Evolutionary conservation across 2,329 filamentous ascomycete genomes (phyloP), one percentile per base, ranked within the genome.

Genomic region (Zymoseptoria crescenta): DNA sequence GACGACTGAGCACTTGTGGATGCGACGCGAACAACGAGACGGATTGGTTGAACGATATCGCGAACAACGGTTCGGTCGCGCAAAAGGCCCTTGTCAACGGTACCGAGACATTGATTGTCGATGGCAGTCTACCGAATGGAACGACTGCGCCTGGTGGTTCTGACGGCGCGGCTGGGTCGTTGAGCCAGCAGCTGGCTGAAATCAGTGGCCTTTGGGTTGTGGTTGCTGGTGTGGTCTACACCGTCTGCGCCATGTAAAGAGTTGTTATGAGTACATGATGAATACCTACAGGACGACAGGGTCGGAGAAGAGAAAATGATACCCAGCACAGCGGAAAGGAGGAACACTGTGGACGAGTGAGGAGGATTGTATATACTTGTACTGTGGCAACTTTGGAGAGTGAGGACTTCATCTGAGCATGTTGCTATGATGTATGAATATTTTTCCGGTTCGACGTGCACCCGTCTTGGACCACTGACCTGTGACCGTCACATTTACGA

Each of bases 21-120:
- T 91, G 88, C 69, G 88, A 92, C 60, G 49, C 29, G 9, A 84
- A 88, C 57, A 86, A 85, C 65, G 78, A 80, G 59, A 74, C 88
- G 59, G 75, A 82, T 62, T 78, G 81, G 8, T 69, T 92, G 8
- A 77, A 92, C 50, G 73, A 73, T 4, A 77, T 80, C 35, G 78
- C 78, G 41, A 84, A 79, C 62, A 86, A 91, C 75, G 79, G 83
- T 66, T 79, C 78, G 0, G 65, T 90, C 1, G 80, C 89, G 58
- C 80, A 77, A 10, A 81, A 92, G 1, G 82, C 80, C 2, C 74
- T 79, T 56, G 80, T 87, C 61, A 86, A 89, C 58, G 84, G 84
- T 54, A 87, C 80, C 1, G 69, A 70, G 3, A 70, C 68, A 2
- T 80, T 94, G 45, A 77, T 89, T 29, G 75, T 93, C 70, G 91